Conservation (phyloP, 2,329 filamentous ascomycete genomes). For the Acephala macrosclerotiorum region DNA sequence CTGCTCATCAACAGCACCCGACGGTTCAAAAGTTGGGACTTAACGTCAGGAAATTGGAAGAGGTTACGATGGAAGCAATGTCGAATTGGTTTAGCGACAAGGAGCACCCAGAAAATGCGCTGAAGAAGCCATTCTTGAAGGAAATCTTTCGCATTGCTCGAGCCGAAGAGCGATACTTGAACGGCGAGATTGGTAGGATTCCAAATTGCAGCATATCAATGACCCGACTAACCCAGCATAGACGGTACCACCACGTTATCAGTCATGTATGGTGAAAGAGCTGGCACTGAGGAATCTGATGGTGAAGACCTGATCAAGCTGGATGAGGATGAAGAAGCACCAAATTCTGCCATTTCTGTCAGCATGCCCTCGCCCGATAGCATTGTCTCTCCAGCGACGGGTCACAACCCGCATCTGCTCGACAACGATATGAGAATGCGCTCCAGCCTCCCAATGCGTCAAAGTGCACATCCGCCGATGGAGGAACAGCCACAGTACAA, state of each 20-base stretch:
- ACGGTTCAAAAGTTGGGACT: slow-evolving; percentile 59
- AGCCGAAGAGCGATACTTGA: slow-evolving; percentile 61
- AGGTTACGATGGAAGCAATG: slow-evolving; percentile 64
- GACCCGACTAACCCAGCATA: slow-evolving; percentile 17
- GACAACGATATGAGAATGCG: slow-evolving; percentile 25
- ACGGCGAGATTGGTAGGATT: slow-evolving; percentile 61
- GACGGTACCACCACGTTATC: slow-evolving; percentile 29
- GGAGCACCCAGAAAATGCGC: slow-evolving; percentile 58
- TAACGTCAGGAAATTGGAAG: slow-evolving; percentile 61
- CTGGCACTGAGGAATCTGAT: slow-evolving; percentile 31
- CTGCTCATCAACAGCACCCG: slow-evolving; percentile 46
- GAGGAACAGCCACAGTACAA: slow-evolving; percentile 28
- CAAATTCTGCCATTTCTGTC: not conserved
- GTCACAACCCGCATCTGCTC: slow-evolving; percentile 26
- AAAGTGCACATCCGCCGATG: slow-evolving; percentile 24
- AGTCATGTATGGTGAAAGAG: slow-evolving; percentile 36
- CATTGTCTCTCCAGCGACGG: slow-evolving; percentile 32
- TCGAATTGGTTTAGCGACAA: slow-evolving; percentile 65
- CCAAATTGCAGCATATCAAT: not conserved
- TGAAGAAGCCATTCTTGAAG: slow-evolving; percentile 62
- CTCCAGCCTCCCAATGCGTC: slow-evolving; percentile 20
- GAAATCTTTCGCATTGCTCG: slow-evolving; percentile 69
- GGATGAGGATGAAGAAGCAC: slow-evolving; percentile 33
- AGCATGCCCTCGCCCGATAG: slow-evolving; percentile 33
- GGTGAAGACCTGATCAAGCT: slow-evolving; percentile 33